Percentiles rank a stretch among this genome's conserved stretches.
Conservation (phyloP, 2,329 filamentous ascomycete genomes). For the Curvularia eragrostidis region DNA sequence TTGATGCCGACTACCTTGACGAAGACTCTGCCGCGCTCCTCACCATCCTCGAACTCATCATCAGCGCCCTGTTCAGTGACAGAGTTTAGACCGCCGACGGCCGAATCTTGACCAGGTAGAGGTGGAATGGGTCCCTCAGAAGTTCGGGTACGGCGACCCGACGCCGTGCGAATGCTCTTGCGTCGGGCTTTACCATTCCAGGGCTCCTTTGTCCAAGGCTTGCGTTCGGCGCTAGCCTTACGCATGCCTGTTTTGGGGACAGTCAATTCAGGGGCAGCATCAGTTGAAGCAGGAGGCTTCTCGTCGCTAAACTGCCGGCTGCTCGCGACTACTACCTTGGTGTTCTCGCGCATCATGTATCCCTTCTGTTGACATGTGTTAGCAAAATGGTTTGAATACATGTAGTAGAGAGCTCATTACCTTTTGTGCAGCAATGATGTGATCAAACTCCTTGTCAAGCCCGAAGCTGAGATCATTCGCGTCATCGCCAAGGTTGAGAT, state of each 20-base stretch:
- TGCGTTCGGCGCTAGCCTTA: constrained; percentile 70
- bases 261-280: constrained; percentile 49
- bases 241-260: constrained; percentile 74
- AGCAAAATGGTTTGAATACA: background rate
- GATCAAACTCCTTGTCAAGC: constrained; percentile 90
- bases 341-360: constrained; percentile 98
- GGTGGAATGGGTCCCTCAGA: constrained; percentile 74
- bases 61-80: constrained; percentile 73
- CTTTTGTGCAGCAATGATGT: constrained; percentile 95
- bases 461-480: constrained; percentile 79
- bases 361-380: constrained; percentile 70
- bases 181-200: constrained; percentile 86
- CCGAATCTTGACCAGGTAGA: constrained; percentile 86
- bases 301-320: constrained; percentile 66
- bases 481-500: constrained; percentile 77
- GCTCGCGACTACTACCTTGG: constrained; percentile 93
- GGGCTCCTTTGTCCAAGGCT: constrained; percentile 92
- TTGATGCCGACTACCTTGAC: constrained; percentile 99
- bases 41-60: constrained; percentile 73
- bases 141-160: constrained; percentile 64
- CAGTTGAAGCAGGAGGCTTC: constrained; percentile 62
- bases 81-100: constrained; percentile 68
- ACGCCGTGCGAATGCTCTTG: constrained; percentile 66
- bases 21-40: constrained; percentile 88
- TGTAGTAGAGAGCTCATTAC: background rate